Conservation (phyloP, 192 early-diverging fungal genomes). For the Rhizophagus clarus region DNA sequence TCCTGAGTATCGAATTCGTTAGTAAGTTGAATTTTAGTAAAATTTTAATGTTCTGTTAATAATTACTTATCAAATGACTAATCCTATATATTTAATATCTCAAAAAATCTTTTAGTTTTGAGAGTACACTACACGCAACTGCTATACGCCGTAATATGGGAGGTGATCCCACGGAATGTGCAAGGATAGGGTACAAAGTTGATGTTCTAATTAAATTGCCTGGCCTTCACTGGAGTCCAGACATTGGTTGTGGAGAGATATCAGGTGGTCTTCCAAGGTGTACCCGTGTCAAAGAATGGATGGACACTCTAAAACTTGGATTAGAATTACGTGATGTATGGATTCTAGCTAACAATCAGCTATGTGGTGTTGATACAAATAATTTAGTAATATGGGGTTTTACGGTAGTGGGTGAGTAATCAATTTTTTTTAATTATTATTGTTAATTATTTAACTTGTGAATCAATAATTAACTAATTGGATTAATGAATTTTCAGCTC, state of each 20-base stretch:
- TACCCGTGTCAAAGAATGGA: constrained; percentile 2
- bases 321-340: constrained; percentile 25
- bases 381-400: constrained; percentile 26
- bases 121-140: background rate
- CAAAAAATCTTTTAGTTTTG: constrained; percentile 13
- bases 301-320: constrained; percentile 17
- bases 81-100: background rate
- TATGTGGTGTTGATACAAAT: background rate
- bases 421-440: too few species aligned
- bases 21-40: constrained; percentile 10
- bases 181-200: constrained; percentile 8
- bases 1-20: constrained; percentile 13
- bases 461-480: background rate
- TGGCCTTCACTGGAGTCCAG: constrained; percentile 9
- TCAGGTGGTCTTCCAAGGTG: constrained; percentile 6
- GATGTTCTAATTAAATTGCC: constrained; percentile 9
- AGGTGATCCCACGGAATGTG: background rate
- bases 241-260: constrained; percentile 7
- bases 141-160: constrained; percentile 18
- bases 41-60: constrained; percentile 12
- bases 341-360: background rate
- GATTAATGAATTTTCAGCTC: background rate
- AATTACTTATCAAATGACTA: background rate
- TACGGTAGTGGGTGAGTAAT: constrained; percentile 30
- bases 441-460: background rate